A percentile compares a stretch with the other conserved stretches of the same genome.
These are phyloP conservation scores for Penicillium hesseltinei DNA, from an alignment of 2,329 filamentous ascomycete species.

Conservation along the genomic window DNA sequence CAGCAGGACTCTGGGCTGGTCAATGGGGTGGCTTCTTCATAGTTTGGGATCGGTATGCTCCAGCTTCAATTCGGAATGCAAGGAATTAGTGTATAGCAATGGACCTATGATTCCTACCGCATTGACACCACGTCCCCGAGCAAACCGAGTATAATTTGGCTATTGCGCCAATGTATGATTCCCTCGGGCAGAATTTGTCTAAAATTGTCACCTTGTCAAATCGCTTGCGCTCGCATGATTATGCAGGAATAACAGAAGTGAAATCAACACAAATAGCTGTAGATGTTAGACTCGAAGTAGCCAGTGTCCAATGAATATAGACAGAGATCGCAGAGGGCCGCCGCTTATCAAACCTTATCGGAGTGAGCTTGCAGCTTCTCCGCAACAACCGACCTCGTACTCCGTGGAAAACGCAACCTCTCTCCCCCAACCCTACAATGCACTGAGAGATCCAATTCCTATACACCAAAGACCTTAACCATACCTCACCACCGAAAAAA, in stretches of 20 bases:
- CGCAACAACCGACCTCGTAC: slow-evolving; percentile 22
- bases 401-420: slow-evolving; percentile 21
- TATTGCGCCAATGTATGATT: background rate
- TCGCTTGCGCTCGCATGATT: no score
- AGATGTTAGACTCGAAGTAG: background rate
- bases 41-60: slow-evolving; percentile 6
- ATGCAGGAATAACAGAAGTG: background rate
- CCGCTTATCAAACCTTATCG: slow-evolving; percentile 16
- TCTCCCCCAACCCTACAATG: background rate
- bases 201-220: background rate
- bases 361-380: slow-evolving; percentile 23
- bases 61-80: background rate
- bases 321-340: background rate
- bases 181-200: background rate
- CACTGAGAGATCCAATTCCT: background rate
- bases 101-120: background rate
- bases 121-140: background rate
- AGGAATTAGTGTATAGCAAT: background rate
- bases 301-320: background rate
- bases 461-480: background rate
- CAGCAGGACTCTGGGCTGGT: slow-evolving; percentile 24
- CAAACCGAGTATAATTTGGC: no score
- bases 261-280: background rate
- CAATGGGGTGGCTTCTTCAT: slow-evolving; percentile 29
- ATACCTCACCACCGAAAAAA: background rate